Conservation (phyloP, 2,329 filamentous ascomycete species). For the Penicillium palitans region DNA sequence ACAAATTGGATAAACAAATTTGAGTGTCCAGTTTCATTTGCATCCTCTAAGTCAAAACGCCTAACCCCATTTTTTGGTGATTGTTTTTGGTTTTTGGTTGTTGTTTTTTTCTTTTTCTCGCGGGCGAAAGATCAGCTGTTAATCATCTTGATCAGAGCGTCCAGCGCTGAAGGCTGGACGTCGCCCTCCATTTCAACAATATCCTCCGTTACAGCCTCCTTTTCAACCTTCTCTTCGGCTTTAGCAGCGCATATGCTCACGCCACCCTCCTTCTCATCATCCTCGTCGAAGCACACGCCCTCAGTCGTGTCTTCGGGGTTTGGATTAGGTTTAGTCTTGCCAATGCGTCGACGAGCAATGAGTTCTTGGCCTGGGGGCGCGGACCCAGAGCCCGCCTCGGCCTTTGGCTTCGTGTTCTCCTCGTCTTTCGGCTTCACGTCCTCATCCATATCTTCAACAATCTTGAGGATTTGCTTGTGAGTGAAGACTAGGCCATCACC, state of each 20-base stretch:
- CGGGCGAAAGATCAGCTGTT: neutral
- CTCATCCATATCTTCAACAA: neutral
- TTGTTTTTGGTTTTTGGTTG: neutral
- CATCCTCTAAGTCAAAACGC: no score
- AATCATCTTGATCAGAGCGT: constrained; percentile 21
- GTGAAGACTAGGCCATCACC: neutral
- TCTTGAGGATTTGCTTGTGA: neutral
- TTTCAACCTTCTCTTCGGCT: neutral
- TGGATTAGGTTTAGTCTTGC: no score
- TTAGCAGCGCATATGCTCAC: neutral
- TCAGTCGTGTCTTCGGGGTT: neutral
- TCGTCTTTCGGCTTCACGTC: neutral
- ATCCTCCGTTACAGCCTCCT: constrained; percentile 5
- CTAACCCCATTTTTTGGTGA: neutral
- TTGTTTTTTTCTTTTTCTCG: neutral
- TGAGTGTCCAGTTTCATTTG: neutral
- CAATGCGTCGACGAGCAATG: neutral
- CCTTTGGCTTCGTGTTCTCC: neutral
- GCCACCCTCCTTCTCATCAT: neutral
- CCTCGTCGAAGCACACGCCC: neutral
- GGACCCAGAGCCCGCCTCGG: neutral
- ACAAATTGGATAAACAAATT: neutral
- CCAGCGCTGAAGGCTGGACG: constrained; percentile 29
- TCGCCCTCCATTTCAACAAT: constrained; percentile 28
- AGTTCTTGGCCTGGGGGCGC: neutral